These are phyloP conservation scores for Kondoa subrosea DNA, from an alignment of 768 basidiomycete genomes.

Conservation along the genomic window DNA sequence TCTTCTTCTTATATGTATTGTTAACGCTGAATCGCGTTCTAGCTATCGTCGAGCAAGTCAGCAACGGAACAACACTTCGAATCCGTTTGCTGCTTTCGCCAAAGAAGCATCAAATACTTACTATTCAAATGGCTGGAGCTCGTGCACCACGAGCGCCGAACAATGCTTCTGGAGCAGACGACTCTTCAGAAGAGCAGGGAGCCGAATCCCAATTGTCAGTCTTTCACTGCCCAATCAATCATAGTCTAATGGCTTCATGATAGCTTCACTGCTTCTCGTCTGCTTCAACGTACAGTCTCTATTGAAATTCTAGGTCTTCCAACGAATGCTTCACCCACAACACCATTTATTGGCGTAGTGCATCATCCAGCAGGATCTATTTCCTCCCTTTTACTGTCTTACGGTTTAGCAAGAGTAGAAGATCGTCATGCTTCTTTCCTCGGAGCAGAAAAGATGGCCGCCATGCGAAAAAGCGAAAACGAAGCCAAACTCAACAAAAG, in stretches of 20 bases:
- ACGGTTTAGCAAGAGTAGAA: conserved; percentile 75
- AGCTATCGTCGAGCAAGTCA: conserved; percentile 87
- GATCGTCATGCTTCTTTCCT: conserved; percentile 98
- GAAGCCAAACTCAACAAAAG: conserved; percentile 56
- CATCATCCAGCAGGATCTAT: conserved; percentile 88
- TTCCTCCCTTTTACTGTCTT: conserved; percentile 66
- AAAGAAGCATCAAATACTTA: conserved; percentile 75
- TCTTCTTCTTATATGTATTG: conserved; percentile 8
- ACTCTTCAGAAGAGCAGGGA: conserved; percentile 43
- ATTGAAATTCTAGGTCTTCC: conserved; percentile 67
- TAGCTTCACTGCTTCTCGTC: conserved; percentile 63
- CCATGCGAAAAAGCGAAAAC: conserved; percentile 65
- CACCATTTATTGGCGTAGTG: conserved; percentile 73
- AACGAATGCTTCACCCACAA: conserved; percentile 40
- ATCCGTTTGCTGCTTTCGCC: conserved; percentile 74
- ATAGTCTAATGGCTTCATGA: conserved; percentile 33
- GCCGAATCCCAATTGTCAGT: conserved; percentile 91
- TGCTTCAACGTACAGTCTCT: conserved; percentile 60
- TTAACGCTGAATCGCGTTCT: conserved; percentile 8
- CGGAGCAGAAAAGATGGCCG: conserved; percentile 60
- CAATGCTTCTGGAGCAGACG: conserved; percentile 33
- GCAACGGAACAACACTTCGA: conserved; percentile 79
- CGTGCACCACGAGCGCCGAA: conserved; percentile 50
- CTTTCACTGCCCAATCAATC: not conserved
- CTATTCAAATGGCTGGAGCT: conserved; percentile 67